A percentile compares a stretch with the other conserved stretches of the same genome.
Evolutionary conservation across 306 rosid genomes (phyloP).

Genomic region (Cicer chorassanicum): DNA sequence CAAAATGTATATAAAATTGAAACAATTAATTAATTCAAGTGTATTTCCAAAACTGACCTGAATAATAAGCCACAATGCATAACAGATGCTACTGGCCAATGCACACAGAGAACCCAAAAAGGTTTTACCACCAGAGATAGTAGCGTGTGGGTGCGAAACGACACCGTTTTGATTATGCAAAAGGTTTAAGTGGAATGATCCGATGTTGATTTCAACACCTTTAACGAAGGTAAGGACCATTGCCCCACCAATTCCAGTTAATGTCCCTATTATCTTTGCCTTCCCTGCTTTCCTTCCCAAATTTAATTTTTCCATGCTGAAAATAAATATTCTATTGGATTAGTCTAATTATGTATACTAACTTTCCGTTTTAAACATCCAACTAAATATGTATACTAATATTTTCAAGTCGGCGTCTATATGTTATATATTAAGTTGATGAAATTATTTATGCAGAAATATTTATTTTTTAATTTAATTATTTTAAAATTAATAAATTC

Average conservation of each 20-base stretch:
- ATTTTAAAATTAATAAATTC: too few species aligned
- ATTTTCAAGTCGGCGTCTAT: too few species aligned
- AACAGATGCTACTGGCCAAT: constrained; percentile 40
- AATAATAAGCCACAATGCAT: constrained; percentile 59
- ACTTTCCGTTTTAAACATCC: too few species aligned
- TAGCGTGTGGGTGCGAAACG: neutral
- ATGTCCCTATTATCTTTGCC: constrained; percentile 57
- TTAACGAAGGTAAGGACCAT: constrained; percentile 60
- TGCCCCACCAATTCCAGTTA: constrained; percentile 59
- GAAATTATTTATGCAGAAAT: too few species aligned
- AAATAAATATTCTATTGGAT: neutral
- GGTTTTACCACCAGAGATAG: neutral
- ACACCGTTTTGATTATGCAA: constrained; percentile 9
- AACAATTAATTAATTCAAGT: neutral
- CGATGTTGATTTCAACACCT: constrained; percentile 43
- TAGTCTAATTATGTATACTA: too few species aligned
- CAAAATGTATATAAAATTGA: neutral
- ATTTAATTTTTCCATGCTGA: constrained; percentile 53
- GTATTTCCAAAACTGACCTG: constrained; percentile 43
- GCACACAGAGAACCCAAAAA: constrained; percentile 37
- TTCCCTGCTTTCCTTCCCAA: constrained; percentile 47
- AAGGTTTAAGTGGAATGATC: constrained; percentile 45
- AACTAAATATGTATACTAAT: too few species aligned
- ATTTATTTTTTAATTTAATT: too few species aligned
- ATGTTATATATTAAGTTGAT: too few species aligned